phyloP scores from a whole-genome alignment of 352 stramenopile species.

The Phytophthora megakarya region DNA sequence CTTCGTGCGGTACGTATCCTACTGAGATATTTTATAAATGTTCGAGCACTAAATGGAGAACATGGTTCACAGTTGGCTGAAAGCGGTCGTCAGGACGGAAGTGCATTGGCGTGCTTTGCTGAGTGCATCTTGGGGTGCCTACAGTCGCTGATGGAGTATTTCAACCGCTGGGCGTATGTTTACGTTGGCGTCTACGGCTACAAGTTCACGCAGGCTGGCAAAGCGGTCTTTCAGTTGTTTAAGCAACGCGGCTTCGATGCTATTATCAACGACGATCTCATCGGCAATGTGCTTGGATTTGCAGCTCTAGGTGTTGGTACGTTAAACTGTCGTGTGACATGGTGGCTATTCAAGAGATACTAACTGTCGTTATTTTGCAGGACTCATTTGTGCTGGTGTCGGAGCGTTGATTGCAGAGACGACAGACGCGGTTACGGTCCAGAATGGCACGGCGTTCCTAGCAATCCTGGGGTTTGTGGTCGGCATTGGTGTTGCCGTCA shows the following conservation, averaged over 20 bases:
- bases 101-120: conserved; percentile 71
- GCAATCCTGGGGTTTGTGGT: conserved; percentile 89
- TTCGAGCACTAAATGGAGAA: conserved; percentile 1
- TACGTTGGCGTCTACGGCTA: conserved; percentile 95
- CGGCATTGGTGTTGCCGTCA: conserved; percentile 87
- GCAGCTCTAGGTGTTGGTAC: conserved; percentile 86
- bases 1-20: conserved; percentile 61
- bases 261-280: conserved; percentile 97
- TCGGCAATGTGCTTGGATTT: conserved; percentile 92
- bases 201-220: conserved; percentile 93
- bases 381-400: conserved; percentile 72
- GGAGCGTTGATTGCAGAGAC: conserved; percentile 59
- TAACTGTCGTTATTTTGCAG: conserved; percentile 26
- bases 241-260: conserved; percentile 92
- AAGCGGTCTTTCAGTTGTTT: conserved; percentile 94
- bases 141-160: conserved; percentile 90
- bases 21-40: background rate
- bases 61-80: conserved; percentile 57
- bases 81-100: conserved; percentile 73
- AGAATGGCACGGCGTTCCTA: conserved; percentile 76
- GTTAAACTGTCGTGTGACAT: conserved; percentile 11
- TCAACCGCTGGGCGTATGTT: conserved; percentile 94
- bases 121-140: conserved; percentile 87
- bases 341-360: background rate
- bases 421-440: conserved; percentile 56